These are phyloP conservation scores for Acacia concinna DNA, from an alignment of 331 rosid species.

Conservation along the genomic window DNA sequence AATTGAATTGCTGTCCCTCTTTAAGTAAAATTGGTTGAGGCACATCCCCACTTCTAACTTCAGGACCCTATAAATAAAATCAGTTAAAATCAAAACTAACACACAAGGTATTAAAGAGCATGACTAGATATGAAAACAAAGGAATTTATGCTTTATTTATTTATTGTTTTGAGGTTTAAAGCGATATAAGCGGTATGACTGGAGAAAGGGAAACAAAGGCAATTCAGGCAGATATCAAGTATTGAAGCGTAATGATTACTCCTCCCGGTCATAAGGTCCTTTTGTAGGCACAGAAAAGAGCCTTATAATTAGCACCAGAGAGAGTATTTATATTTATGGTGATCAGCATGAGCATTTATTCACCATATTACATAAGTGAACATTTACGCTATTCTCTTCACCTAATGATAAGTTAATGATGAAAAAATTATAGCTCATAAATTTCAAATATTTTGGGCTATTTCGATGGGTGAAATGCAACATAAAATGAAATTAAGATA, in stretches of 20 bases:
- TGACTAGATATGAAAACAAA: not conserved
- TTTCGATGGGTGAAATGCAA: not conserved
- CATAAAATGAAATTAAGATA: not conserved
- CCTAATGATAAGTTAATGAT: not conserved
- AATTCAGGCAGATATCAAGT: not conserved
- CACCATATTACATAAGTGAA: not conserved
- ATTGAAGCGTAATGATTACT: not conserved
- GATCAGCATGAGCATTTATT: not conserved
- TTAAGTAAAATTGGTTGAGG: conserved; percentile 67
- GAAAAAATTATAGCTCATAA: not conserved
- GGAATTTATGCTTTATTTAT: not conserved
- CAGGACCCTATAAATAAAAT: conserved; percentile 80
- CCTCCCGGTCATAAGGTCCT: too few species aligned
- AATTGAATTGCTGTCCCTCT: conserved; percentile 79
- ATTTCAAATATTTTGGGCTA: not conserved
- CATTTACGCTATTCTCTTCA: not conserved
- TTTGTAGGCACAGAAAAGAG: too few species aligned
- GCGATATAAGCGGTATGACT: not conserved
- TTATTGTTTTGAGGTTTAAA: not conserved
- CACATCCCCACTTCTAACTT: conserved; percentile 95
- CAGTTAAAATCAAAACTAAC: conserved; percentile 13
- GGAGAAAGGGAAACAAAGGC: not conserved
- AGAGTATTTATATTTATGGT: not conserved
- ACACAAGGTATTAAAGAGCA: not conserved
- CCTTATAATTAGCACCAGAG: too few species aligned